Evolutionary conservation across 345 rosid species (phyloP), one percentile per base, ranked within the genome.

Genomic region (Hypericum androsaemum): DNA sequence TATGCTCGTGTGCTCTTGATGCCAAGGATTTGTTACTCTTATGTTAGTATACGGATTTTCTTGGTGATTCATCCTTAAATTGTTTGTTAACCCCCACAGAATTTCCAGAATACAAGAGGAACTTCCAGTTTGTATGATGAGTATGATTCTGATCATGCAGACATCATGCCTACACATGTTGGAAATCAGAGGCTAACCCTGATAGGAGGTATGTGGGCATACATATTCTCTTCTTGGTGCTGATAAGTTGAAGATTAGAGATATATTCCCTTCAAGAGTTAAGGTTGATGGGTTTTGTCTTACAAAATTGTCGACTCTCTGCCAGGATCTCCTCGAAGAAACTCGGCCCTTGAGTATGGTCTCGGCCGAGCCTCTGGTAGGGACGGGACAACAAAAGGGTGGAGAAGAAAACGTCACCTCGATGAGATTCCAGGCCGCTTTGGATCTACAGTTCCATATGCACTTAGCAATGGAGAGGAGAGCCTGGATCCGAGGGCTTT

Each of bases 401-500:
- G 81, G 80, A 75, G 71, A 72, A 76, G 80, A 60, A 87, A 75
- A 37, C 71, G 60, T 13, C 68, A 40, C 61, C 64, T 64, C 56
- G 92, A 79, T 37, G 83, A 68, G 59, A 65, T 60, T 45, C 64
- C 9, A 52, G 61, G 65, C 36, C 67, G 60, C 39, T 64, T 74
- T 28, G 80, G 67, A 61, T 17, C 71, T 43, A 63, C 85, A 69
- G 52, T 60, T 32, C 50, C 72, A 16, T 61, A 59, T 53, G 64
- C 62, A 40, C 71, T 56, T 39, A 58, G 61, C 61, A 88, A 80
- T 61, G 89, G 83, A 57, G 71, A 66, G 60, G 82, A 73, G 40
- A 88, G 68, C 56, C 74, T 77, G 69, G 70, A 80, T 63, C 95
- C 83, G 41, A 76, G 99, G 68, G 99, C 99, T 66, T 56, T 94